A percentile compares a stretch with the other conserved stretches of the same genome.
Conservation (phyloP, 2,329 filamentous ascomycete species). For the Aspergillus quadricinctus region DNA sequence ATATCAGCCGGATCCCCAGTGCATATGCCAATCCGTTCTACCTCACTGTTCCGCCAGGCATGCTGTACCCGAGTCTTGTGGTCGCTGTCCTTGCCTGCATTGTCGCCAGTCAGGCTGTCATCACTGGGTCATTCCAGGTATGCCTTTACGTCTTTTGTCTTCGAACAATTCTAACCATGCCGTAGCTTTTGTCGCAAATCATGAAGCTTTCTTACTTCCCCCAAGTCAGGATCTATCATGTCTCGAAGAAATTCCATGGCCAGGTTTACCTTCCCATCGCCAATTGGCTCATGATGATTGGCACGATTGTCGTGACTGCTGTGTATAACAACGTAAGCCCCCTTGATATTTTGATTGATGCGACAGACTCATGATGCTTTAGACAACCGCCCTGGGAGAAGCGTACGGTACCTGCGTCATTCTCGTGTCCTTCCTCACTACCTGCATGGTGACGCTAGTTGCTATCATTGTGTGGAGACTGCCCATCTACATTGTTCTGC, state of each 20-base stretch:
- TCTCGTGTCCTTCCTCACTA: conserved; percentile 73
- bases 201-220: conserved; percentile 73
- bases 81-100: conserved; percentile 57
- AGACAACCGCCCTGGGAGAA: conserved; percentile 65
- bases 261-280: conserved; percentile 72
- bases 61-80: conserved; percentile 64
- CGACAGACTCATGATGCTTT: neutral
- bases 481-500: conserved; percentile 60
- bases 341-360: neutral
- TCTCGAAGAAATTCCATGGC: conserved; percentile 64
- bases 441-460: conserved; percentile 67
- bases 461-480: conserved; percentile 69
- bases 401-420: conserved; percentile 79
- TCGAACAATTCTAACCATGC: neutral
- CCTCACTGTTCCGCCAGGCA: conserved; percentile 62
- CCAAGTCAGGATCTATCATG: conserved; percentile 69
- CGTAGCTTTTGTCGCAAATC: conserved; percentile 60
- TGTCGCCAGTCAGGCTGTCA: conserved; percentile 74
- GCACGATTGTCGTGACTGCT: conserved; percentile 68
- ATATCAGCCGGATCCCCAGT: conserved; percentile 56
- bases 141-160: neutral
- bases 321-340: conserved; percentile 60
- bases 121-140: conserved; percentile 69
- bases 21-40: conserved; percentile 72
- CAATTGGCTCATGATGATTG: conserved; percentile 74